Base-by-base conservation (phyloP, 2,329 filamentous ascomycete genomes). In the Aspergillus pseudoterreus region DNA sequence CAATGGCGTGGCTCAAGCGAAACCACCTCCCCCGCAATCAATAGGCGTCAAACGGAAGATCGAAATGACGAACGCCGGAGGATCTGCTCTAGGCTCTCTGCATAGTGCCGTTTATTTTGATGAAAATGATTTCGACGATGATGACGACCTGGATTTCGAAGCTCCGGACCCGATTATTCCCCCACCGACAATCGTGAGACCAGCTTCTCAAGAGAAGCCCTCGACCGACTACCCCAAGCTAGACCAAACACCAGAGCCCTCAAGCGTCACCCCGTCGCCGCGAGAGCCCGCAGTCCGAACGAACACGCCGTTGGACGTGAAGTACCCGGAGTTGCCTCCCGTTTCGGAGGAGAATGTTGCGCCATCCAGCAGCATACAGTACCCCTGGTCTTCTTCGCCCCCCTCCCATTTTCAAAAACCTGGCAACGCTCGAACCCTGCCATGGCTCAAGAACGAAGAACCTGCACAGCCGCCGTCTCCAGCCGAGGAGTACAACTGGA, bases 111-210 rank as follows among this genome's bases (percentile, higher is more conserved):
- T 87, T 9, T 82, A 80, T 54, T 88, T 91, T 56, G 82, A 84
- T 53, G 88, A 91, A 56, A 85, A 92, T 60, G 92, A 96, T 64
- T 94, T 95, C 59, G 90, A 90, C 62, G 88, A 92, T 65, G 91
- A 96, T 60, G 80, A 86, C 17, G 82, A 90, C 50, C 76, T 95
- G 21, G 88, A 89, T 55, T 60, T 68, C 14, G 65, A 66, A 51
- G 63, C 58, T 48, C 71, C 60, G 5, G 68, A 64, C 49, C 66
- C 62, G 19, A 62, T 63, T 36, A 58, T 57, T 21, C 60, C 62
- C 10, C 62, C 61, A 12, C 49, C 52, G 8, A 57, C 51, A 38
- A 49, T 55, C n/a, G 48, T 51, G 32, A 45, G 39, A n/a, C 43
- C 56, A 4, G 52, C 47, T 19, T 43, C 42, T 17, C 49, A 47